Evolutionary conservation across 176 grass and related monocot genomes (phyloP).

Genomic region (Stipa capillata): DNA sequence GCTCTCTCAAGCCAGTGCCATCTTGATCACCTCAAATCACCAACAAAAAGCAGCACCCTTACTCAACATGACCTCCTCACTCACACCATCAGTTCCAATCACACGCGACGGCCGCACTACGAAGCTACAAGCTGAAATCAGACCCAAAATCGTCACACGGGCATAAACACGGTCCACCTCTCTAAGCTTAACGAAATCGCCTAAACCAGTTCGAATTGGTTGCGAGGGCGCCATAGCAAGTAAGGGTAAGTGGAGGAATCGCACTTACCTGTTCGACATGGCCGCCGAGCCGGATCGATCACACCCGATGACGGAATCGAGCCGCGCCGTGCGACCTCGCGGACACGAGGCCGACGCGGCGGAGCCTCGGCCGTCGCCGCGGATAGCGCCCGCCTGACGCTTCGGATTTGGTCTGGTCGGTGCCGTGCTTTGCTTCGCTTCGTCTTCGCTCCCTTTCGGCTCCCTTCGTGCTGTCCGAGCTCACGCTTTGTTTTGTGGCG

Average conservation of each 20-base stretch:
- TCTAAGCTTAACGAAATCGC: not conserved
- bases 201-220: not conserved
- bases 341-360: too few species aligned
- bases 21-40: not conserved
- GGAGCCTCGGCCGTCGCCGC: too few species aligned
- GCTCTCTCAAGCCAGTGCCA: not conserved
- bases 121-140: constrained; percentile 14
- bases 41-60: not conserved
- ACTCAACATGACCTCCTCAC: not conserved
- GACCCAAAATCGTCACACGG: not conserved
- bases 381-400: too few species aligned
- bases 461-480: too few species aligned
- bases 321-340: too few species aligned
- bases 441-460: too few species aligned
- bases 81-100: too few species aligned
- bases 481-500: too few species aligned
- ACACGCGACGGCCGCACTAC: not conserved
- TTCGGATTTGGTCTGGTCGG: too few species aligned
- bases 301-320: too few species aligned
- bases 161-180: not conserved
- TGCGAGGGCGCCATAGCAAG: not conserved
- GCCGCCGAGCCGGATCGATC: not conserved
- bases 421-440: too few species aligned
- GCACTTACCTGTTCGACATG: constrained; percentile 31
- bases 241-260: not conserved